Evolutionary conservation across 1,284 basidiomycete species (phyloP), one percentile per base, ranked within the genome.

Genomic region (Sanghuangporus sanghuang): DNA sequence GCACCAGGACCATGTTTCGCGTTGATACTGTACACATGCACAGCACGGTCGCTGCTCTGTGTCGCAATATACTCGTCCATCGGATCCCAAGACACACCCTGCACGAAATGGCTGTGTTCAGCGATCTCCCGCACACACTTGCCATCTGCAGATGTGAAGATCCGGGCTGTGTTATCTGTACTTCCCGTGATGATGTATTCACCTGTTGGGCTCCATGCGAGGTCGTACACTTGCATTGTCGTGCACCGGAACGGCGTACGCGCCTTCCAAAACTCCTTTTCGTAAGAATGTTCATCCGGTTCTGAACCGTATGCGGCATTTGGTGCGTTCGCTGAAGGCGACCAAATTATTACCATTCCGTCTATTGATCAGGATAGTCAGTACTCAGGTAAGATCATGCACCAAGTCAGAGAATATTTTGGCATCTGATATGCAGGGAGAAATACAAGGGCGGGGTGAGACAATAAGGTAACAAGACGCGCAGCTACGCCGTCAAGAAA

Each of bases 261-360:
- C 21, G 94, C 89, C 71, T 94, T 91, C 96, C 96, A 99, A 70
- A 89, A 90, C 73, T 99, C 96, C 75, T 95, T 96, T 75, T 98
- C 96, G 69, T 90, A 87, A 67, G 90, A 88, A 35, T 89, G 67
- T 65, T 98, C 95, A 66, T 95, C 93, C 55, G 88, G 75, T 73
- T 92, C 88, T 69, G 85, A 90, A 23, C 92, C 93, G 72, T 94
- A 96, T 27, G 83, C 85, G 32, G 76, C 79, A 14, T 86, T 78
- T 62, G 88, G 87, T 0, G 91, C 88, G 42, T 83, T 86, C 42
- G 87, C 85, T 6, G 91, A 90, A 8, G 87, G 92, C 0, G 92
- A 88, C 96, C 96, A 99, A 21, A 98, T 87, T 59, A 98, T 92
- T 66, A 99, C 89, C 85, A 96, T 96, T 9, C 96, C 96, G 77